These are phyloP conservation scores for Trichoderma koningii DNA, from an alignment of 2,329 filamentous ascomycete species.

Conservation along the genomic window DNA sequence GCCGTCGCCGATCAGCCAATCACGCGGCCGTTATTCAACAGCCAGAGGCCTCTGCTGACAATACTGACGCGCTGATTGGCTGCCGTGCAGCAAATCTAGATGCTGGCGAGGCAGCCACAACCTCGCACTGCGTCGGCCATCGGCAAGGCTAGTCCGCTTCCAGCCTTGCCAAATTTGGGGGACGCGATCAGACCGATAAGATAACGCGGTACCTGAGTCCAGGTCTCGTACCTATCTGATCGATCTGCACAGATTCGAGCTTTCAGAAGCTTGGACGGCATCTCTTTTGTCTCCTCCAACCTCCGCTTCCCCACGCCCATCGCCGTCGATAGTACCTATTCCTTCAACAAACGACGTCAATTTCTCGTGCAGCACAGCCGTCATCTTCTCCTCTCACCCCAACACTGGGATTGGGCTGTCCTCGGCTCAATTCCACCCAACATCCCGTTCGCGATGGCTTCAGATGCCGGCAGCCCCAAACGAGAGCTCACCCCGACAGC, in stretches of 20 bases:
- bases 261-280: too few species aligned
- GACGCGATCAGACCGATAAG: slow-evolving; percentile 24
- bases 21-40: slow-evolving; percentile 6
- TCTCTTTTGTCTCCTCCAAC: not conserved
- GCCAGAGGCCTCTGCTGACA: slow-evolving; percentile 23
- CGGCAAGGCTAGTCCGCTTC: slow-evolving; percentile 32
- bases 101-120: slow-evolving; percentile 25
- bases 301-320: not conserved
- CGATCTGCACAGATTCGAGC: too few species aligned
- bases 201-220: slow-evolving; percentile 14
- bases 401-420: not conserved
- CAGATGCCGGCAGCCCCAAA: slow-evolving; percentile 44
- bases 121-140: slow-evolving; percentile 29
- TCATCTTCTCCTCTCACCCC: not conserved
- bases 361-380: not conserved
- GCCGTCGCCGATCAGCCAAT: slow-evolving; percentile 5
- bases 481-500: slow-evolving; percentile 46
- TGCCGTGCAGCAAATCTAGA: not conserved
- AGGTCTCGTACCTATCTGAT: not conserved
- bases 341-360: not conserved
- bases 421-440: not conserved
- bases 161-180: not conserved
- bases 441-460: slow-evolving; percentile 37
- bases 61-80: slow-evolving; percentile 26
- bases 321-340: not conserved